Evolutionary conservation across 495 filamentous ascomycete species (phyloP).

Genomic region (Elaphomyces granulatus): DNA sequence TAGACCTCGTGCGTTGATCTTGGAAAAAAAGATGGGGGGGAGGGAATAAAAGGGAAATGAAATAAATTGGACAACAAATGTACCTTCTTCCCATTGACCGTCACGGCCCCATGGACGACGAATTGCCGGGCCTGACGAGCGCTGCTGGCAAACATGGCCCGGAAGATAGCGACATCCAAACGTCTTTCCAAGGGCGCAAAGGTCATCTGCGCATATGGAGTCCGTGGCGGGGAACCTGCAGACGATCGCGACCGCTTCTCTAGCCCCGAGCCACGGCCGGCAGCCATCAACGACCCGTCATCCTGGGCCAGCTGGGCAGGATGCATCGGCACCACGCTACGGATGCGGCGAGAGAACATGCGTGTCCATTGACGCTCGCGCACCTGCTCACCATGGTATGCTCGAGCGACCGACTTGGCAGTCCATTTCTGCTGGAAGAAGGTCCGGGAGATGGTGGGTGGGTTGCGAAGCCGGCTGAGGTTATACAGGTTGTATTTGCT

Average conservation of each 20-base stretch:
- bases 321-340: constrained; percentile 76
- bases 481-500: constrained; percentile 97
- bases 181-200: constrained; percentile 83
- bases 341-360: constrained; percentile 69
- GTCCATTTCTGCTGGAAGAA: constrained; percentile 98
- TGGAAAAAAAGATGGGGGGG: too few species aligned
- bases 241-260: constrained; percentile 13
- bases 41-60: neutral
- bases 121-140: constrained; percentile 90
- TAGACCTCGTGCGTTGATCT: too few species aligned
- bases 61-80: constrained; percentile 3
- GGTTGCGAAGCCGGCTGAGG: constrained; percentile 38
- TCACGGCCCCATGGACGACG: constrained; percentile 81
- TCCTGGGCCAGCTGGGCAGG: constrained; percentile 53
- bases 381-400: constrained; percentile 90
- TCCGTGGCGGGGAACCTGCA: constrained; percentile 19
- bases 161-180: constrained; percentile 81
- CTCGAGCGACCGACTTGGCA: constrained; percentile 66
- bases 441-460: constrained; percentile 34
- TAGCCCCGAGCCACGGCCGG: constrained; percentile 66
- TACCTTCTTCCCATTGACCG: constrained; percentile 92
- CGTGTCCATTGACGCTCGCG: constrained; percentile 79
- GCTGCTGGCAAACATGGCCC: constrained; percentile 87
- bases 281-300: constrained; percentile 68
- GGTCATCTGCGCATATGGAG: constrained; percentile 84